These are phyloP conservation scores for Phytophthora chlamydospora DNA, from an alignment of 352 stramenopile species.

Conservation along the genomic window DNA sequence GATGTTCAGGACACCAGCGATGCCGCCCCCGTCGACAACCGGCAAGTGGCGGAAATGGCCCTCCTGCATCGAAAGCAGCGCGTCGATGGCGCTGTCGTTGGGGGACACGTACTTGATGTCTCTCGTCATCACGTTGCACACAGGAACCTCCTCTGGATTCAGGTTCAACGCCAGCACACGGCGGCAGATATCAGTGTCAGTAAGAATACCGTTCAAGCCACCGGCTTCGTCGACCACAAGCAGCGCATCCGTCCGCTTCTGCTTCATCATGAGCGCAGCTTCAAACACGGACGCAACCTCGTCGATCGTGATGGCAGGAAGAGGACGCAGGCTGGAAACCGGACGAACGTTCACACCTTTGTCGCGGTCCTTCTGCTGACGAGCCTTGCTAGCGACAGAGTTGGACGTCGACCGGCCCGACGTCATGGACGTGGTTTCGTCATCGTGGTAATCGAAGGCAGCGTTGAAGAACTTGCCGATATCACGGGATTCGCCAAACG, in stretches of 20 bases:
- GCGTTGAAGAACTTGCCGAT: constrained; percentile 84
- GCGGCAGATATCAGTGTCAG: constrained; percentile 96
- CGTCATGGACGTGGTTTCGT: constrained; percentile 56
- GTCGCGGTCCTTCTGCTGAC: constrained; percentile 77
- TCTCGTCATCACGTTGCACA: constrained; percentile 94
- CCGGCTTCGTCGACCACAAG: constrained; percentile 90
- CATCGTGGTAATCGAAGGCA: constrained; percentile 76
- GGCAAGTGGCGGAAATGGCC: constrained; percentile 97
- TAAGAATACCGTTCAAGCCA: constrained; percentile 94
- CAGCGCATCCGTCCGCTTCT: constrained; percentile 93
- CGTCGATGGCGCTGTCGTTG: constrained; percentile 95
- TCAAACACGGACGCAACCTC: constrained; percentile 88
- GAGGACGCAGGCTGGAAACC: constrained; percentile 83
- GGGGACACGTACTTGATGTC: constrained; percentile 96
- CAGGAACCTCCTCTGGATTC: constrained; percentile 62
- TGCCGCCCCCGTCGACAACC: constrained; percentile 88
- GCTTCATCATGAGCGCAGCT: constrained; percentile 89
- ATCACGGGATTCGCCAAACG: constrained; percentile 79
- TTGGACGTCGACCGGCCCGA: constrained; percentile 65
- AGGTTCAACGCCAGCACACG: constrained; percentile 91
- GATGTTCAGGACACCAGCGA: constrained; percentile 98
- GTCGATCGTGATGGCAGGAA: constrained; percentile 74
- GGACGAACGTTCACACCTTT: constrained; percentile 80
- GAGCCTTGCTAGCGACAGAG: constrained; percentile 63
- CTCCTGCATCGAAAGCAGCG: constrained; percentile 97